Conservation (phyloP, 768 basidiomycete species). For the Neoboletus brunneissimus region DNA sequence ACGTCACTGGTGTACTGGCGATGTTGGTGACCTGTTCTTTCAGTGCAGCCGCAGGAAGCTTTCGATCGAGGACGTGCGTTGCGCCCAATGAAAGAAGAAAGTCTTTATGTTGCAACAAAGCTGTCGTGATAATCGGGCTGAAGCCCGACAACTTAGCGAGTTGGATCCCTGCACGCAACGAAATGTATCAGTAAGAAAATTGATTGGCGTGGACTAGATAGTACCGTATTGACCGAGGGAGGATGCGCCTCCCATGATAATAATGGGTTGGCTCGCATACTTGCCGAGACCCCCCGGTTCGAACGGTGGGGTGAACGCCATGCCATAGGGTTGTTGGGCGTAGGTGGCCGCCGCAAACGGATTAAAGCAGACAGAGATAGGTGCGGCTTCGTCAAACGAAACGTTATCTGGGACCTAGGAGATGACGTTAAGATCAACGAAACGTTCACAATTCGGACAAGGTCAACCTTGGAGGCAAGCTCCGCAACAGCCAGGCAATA, state of each 20-base stretch:
- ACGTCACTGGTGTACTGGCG: background rate
- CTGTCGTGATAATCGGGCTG: slow-evolving; percentile 36
- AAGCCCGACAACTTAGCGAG: slow-evolving; percentile 35
- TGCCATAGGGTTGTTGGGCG: slow-evolving; percentile 22
- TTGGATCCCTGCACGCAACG: slow-evolving; percentile 26
- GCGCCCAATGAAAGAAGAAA: slow-evolving; percentile 35
- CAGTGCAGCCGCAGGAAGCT: slow-evolving; percentile 11
- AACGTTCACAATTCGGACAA: background rate
- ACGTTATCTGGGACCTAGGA: slow-evolving; percentile 32
- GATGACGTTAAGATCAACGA: background rate
- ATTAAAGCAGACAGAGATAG: slow-evolving; percentile 32
- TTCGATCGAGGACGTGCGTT: slow-evolving; percentile 35
- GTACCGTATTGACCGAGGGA: slow-evolving; percentile 40
- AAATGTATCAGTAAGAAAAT: background rate
- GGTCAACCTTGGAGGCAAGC: slow-evolving; percentile 17
- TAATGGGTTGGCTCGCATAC: slow-evolving; percentile 30
- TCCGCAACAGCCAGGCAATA: slow-evolving; percentile 22
- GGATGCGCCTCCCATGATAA: slow-evolving; percentile 38
- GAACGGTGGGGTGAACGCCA: slow-evolving; percentile 28
- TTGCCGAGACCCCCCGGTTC: slow-evolving; percentile 27
- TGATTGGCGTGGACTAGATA: background rate
- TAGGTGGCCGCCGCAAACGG: slow-evolving; percentile 38
- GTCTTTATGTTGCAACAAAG: slow-evolving; percentile 32
- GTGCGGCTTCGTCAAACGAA: slow-evolving; percentile 37
- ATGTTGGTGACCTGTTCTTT: slow-evolving; percentile 4